Evolutionary conservation across 176 grass and related monocot genomes (phyloP), one percentile per base, ranked within the genome.

Genomic region (Carex cristatella): DNA sequence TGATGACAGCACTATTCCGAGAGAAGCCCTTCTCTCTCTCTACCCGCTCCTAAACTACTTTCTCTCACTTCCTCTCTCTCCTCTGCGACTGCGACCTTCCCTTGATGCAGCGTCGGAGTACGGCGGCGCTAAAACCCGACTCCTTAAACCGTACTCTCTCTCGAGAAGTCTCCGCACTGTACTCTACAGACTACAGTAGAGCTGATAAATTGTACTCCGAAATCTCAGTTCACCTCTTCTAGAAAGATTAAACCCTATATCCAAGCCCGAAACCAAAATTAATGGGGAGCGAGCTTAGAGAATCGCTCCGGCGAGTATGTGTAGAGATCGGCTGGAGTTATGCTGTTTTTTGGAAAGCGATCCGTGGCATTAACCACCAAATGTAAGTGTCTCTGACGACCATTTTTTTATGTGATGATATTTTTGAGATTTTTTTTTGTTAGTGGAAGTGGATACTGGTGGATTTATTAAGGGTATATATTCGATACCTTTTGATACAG

Each of bases 281-380:
- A 65, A 88, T 88, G 87, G 87, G 69, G 8, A 79, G 82, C 73
- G 87, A 76, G 58, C 74, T 85, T 19, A 84, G 86, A 14, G 89
- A 86, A 19, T 81, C 86, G 57, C 86, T 91, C 18, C 64, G 86
- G 65, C 82, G 85, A 72, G 85, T 91, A 60, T 91, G 89, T 80
- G 65, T 84, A 2, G 89, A 91, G 16, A 84, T 79, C 35, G 89
- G 89, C 6, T 91, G 89, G 89, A 82, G 68, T 48, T 91, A 87
- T 46, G 89, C 89, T n/a, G 86, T 91, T 27, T 88, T 88, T 84
- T 91, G 89, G 89, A 91, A 80, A 65, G 61, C 83, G 57, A 79
- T 59, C 68, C 74, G 82, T 58, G 86, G 65, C 67, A 37, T 67
- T 63, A 80, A 79, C 23, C 54, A 46, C 78, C 89, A 81, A 75